Base-by-base conservation (phyloP, 1,284 basidiomycete species). In the Cryptococcus sp. region DNA sequence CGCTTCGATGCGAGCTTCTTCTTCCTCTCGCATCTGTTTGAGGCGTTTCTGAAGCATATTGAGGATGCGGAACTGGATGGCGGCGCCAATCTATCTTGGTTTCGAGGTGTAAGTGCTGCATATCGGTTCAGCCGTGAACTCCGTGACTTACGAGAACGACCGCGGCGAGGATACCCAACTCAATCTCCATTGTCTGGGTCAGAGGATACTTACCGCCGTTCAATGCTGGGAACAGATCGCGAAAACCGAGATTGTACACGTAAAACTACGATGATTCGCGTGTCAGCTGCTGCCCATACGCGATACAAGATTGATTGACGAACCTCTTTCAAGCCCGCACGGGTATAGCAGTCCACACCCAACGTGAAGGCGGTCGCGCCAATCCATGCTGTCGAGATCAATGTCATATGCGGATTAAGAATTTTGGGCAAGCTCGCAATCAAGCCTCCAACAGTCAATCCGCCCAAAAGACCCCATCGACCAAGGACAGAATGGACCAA, bases 341-440 rank as follows among this genome's bases (percentile, higher is more conserved):
- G 88, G 3, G 91, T 89, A 75, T 87, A 97, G 78, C 94, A 97
- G 77, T 98, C 94, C 51, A 96, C 85, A 10, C 93, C 93, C 20
- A 97, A 82, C 58, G 93, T 91, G 72, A 95, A 87, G 1, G 91
- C 88, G n/a, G 89, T 89, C n/a, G 92, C 87, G 22, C 94, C 94
- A 56, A 95, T 68, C 62, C 72, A 76, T 8, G 76, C 89, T 25
- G 93, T 95, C 49, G 89, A 87, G 47, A 89, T 78, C 63, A 95
- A 85, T 46, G 93, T 78, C 67, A 90, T 81, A 72, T 89, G 86
- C 77, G 89, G 89, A 76, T 93, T 89, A 63, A 89, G 81, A 76
- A 83, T 84, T 60, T 85, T 85, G 66, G 87, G 83, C 37, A 88
- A 85, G 67, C 85, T 84, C 25, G 85, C 78, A 44, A 83, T 75